Conservation (phyloP, 768 basidiomycete genomes). For the Mrakia blollopis region DNA sequence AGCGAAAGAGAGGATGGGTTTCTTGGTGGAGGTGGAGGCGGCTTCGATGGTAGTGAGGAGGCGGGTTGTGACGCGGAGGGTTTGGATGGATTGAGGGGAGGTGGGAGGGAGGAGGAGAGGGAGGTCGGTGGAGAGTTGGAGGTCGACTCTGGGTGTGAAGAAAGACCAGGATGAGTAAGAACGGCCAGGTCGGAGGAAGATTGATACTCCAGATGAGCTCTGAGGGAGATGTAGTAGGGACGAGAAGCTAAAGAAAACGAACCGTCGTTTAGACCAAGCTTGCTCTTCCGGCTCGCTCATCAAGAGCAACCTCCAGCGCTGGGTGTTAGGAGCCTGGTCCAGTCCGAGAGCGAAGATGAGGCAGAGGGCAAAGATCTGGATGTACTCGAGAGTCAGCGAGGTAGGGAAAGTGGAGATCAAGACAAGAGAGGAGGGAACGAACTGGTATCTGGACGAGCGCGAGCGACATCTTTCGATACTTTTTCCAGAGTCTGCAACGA, state of each 20-base stretch:
- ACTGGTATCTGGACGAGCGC: slow-evolving; percentile 48
- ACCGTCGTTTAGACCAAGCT: slow-evolving; percentile 47
- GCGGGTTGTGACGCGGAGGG: slow-evolving; percentile 45
- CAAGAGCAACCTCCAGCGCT: slow-evolving; percentile 49
- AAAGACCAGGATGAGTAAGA: neutral
- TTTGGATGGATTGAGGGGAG: slow-evolving; percentile 43
- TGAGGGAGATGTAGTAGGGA: slow-evolving; percentile 4
- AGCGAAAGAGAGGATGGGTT: slow-evolving; percentile 18
- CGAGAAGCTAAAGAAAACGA: neutral
- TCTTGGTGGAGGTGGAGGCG: neutral
- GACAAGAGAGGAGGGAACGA: slow-evolving; percentile 28
- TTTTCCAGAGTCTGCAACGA: slow-evolving; percentile 45
- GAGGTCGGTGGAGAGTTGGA: slow-evolving; percentile 45
- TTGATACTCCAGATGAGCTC: too few species aligned
- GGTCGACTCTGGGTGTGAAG: slow-evolving; percentile 42
- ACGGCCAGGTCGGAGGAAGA: neutral
- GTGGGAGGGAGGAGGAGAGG: slow-evolving; percentile 42
- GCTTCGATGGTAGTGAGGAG: slow-evolving; percentile 42
- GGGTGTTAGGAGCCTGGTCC: slow-evolving; percentile 46
- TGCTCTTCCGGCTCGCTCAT: slow-evolving; percentile 50
- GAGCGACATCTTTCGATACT: slow-evolving; percentile 44
- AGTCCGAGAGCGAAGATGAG: slow-evolving; percentile 48
- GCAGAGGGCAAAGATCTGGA: slow-evolving; percentile 46
- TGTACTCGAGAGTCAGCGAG: neutral
- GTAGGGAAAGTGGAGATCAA: neutral